Evolutionary conservation across 805 yeast species (phyloP).

Genomic region (Barnettozyma siamensis): DNA sequence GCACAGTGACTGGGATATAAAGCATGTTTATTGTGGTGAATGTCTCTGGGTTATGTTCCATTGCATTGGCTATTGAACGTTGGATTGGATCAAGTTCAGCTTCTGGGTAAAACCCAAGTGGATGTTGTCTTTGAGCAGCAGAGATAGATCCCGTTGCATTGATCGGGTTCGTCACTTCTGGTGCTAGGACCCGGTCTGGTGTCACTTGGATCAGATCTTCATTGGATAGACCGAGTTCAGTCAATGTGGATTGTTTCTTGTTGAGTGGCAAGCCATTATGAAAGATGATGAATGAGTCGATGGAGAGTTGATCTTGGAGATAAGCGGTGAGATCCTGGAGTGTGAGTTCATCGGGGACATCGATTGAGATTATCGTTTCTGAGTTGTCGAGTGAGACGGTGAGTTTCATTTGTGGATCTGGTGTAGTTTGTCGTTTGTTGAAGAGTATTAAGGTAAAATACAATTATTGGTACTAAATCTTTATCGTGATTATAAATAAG

Average conservation of each 20-base stretch:
- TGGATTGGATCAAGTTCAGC: conserved; percentile 5
- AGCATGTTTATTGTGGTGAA: conserved; percentile 82
- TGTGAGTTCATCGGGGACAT: conserved; percentile 58
- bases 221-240: background rate
- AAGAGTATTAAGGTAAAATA: too few relatives aligned
- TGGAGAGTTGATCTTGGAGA: conserved; percentile 36
- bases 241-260: background rate
- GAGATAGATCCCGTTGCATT: too few relatives aligned
- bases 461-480: background rate
- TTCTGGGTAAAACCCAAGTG: background rate
- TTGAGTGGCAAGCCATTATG: conserved; percentile 6
- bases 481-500: background rate
- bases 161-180: too few relatives aligned
- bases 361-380: conserved; percentile 34
- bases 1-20: conserved; percentile 41
- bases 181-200: too few relatives aligned
- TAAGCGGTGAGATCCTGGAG: conserved; percentile 68
- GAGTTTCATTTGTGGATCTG: conserved; percentile 4
- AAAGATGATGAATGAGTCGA: conserved; percentile 28
- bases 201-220: conserved; percentile 3
- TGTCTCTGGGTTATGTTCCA: conserved; percentile 85
- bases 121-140: background rate
- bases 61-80: conserved; percentile 45
- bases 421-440: background rate
- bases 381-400: conserved; percentile 16